phyloP scores from a whole-genome alignment of 495 filamentous ascomycete species.

The Tuber aestivum region DNA sequence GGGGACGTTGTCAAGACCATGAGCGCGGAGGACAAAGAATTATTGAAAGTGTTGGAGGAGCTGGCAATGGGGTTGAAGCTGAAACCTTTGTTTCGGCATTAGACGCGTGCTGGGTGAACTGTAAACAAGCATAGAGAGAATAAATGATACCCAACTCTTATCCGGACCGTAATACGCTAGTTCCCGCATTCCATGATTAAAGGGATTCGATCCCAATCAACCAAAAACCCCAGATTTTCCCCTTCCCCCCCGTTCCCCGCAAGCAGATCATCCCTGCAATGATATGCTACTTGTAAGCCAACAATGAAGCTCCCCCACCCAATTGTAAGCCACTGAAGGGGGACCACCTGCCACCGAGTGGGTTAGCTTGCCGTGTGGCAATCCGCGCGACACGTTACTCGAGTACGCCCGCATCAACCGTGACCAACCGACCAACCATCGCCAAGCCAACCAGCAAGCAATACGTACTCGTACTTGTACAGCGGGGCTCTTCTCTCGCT shows the following conservation, averaged over 20 bases:
- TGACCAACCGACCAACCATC: not conserved
- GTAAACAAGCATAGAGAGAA: not conserved
- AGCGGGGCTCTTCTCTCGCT: not conserved
- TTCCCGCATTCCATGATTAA: not conserved
- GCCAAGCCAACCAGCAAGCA: not conserved
- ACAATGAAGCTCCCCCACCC: not conserved
- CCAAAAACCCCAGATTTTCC: not conserved
- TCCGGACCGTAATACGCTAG: not conserved
- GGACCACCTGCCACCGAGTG: no score
- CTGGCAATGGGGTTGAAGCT: conserved; percentile 23
- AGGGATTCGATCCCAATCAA: not conserved
- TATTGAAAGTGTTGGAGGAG: conserved; percentile 17
- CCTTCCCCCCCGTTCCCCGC: not conserved
- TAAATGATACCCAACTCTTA: not conserved
- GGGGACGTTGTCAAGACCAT: conserved; percentile 12
- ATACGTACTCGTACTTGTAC: no score
- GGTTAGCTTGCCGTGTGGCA: no score
- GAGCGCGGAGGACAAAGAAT: conserved; percentile 15
- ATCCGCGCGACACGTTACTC: not conserved
- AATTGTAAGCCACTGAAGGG: not conserved
- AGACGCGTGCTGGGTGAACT: not conserved
- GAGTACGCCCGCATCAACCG: not conserved
- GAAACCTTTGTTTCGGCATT: not conserved
- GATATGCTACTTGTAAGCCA: not conserved
- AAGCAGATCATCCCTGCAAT: not conserved